Base-by-base conservation (phyloP, 1,284 basidiomycete species). In the Golubevia sp. region DNA sequence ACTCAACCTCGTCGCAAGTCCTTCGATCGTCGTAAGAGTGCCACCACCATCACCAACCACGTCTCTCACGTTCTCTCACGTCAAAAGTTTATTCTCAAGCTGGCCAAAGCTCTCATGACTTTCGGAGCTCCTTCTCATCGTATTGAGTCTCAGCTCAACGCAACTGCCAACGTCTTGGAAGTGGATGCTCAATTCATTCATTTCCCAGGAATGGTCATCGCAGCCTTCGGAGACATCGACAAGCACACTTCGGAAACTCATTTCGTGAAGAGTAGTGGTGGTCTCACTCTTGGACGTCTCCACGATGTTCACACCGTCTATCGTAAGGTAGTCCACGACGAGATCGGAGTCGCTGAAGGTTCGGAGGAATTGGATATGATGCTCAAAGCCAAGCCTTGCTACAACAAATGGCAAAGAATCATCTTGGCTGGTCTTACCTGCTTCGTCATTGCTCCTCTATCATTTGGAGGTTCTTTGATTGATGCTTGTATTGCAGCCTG, bases 51-150 rank as follows among this genome's bases (percentile, higher is more conserved):
- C 58, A 55, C 49, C 91, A 48, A 51, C 23, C 48, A 64, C 50
- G 51, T 61, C 51, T 49, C 44, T 34, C 58, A 67, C 57, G 59
- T 62, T 13, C 49, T 48, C 7, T 48, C 57, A 7, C 58, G 66
- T 21, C n/a, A n/a, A n/a, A n/a, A 90, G 64, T 94, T 94, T 83
- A 87, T 94, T 25, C 85, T 93, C 64, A 90, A 90, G 74, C 87
- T 94, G 26, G 91, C 91, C 24, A 92, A 91, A 82, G 91, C 91
- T 8, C 86, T 95, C 49, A 87, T 95, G 74, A 86, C 87, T 2
- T 92, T 91, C 77, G 92, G 93, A 21, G 91, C 92, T 21, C 93
- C 92, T 2, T 92, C 92, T 25, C 93, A 94, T 84, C 88, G 92
- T 30, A 90, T 93, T 52, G 66, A 67, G 49, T n/a, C 90, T 0